These are phyloP conservation scores for Microthlaspi erraticum DNA, from an alignment of 345 rosid species.

Conservation along the genomic window DNA sequence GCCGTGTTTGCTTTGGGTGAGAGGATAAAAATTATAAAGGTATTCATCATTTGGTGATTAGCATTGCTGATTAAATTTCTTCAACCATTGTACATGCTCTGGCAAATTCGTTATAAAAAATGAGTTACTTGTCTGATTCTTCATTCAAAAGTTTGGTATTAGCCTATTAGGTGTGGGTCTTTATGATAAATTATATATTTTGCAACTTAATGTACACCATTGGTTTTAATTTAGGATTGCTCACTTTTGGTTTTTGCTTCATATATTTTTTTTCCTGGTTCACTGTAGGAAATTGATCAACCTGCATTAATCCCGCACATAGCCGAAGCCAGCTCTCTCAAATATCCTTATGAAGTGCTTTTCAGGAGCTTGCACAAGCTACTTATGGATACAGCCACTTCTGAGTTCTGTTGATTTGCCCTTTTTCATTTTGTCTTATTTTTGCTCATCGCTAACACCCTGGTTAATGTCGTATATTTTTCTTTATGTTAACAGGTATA, in stretches of 20 bases:
- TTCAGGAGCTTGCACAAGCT: conserved; percentile 95
- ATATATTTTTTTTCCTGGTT: conserved; percentile 4
- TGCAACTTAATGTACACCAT: background rate
- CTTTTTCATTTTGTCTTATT: conserved; percentile 18
- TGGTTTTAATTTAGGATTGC: background rate
- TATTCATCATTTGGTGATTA: conserved; percentile 35
- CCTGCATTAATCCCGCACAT: conserved; percentile 98
- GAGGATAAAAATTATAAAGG: conserved; percentile 90
- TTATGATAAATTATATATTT: background rate
- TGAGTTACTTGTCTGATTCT: conserved; percentile 23
- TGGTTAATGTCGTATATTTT: conserved; percentile 27
- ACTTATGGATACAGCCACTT: conserved; percentile 99
- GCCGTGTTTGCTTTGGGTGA: conserved; percentile 96
- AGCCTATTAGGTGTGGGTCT: conserved; percentile 14
- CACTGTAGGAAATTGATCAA: conserved; percentile 89
- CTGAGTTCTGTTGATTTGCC: conserved; percentile 69
- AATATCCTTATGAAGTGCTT: conserved; percentile 97
- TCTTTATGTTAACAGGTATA: conserved; percentile 62
- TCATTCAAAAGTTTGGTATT: conserved; percentile 4
- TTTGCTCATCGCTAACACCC: conserved; percentile 9
- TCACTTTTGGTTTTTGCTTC: background rate
- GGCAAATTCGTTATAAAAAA: background rate
- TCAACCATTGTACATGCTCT: conserved; percentile 19
- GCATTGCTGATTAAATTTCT: conserved; percentile 17
- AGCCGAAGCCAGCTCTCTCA: conserved; percentile 93